A percentile compares a stretch with the other conserved stretches of the same genome.
Conservation (phyloP, 2,329 filamentous ascomycete species). For the Sporothrix brasiliensis region DNA sequence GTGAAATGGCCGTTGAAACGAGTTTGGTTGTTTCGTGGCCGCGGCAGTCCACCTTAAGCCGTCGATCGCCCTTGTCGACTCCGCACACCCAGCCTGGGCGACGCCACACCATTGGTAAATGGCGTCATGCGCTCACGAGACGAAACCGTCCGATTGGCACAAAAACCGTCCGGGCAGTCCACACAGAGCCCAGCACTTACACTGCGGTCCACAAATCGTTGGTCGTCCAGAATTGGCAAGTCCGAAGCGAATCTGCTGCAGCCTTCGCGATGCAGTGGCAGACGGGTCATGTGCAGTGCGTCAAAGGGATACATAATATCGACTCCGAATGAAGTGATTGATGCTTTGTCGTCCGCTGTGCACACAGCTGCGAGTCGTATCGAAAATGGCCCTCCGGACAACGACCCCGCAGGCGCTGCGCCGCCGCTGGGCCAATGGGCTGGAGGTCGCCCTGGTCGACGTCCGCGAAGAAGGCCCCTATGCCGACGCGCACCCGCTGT, state of each 20-base stretch:
- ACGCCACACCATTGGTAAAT: slow-evolving; percentile 8
- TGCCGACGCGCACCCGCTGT: slow-evolving; percentile 27
- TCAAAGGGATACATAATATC: neutral
- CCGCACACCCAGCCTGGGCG: neutral
- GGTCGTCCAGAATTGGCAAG: neutral
- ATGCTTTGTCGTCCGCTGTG: too few species aligned
- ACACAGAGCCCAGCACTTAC: too few species aligned
- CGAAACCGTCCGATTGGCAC: slow-evolving; percentile 16
- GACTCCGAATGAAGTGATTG: neutral
- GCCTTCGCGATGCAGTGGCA: neutral
- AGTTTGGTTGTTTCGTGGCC: too few species aligned
- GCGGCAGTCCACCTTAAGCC: neutral
- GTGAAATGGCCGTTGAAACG: slow-evolving; percentile 5
- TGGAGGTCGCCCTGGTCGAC: slow-evolving; percentile 30
- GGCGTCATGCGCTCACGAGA: neutral
- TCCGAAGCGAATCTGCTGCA: neutral
- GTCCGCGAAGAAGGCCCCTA: slow-evolving; percentile 31
- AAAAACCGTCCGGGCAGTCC: slow-evolving; percentile 5
- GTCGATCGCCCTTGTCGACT: neutral
- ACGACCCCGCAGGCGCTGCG: slow-evolving; percentile 24
- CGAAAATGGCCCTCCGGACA: neutral
- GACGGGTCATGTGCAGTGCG: neutral
- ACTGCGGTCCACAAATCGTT: neutral
- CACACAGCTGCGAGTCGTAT: too few species aligned
- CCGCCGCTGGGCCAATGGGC: slow-evolving; percentile 22